phyloP scores from a whole-genome alignment of 2,329 filamentous ascomycete genomes.

The Aureobasidium sp. region DNA sequence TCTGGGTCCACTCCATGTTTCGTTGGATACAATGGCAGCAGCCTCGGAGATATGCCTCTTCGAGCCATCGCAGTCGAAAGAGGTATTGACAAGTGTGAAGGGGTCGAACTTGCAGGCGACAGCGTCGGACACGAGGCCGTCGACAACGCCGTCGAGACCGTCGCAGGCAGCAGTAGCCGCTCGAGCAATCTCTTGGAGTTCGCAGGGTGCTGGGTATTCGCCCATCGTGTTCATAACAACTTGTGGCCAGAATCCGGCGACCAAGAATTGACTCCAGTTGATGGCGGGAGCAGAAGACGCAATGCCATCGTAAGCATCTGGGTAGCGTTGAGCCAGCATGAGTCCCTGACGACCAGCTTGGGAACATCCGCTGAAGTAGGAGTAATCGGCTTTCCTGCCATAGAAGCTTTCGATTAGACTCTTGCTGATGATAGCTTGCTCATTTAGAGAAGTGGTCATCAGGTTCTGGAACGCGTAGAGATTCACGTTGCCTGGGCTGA shows the following conservation, averaged over 20 bases:
- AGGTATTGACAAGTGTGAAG: conserved; percentile 50
- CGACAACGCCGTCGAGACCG: conserved; percentile 58
- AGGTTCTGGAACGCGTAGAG: too few species aligned
- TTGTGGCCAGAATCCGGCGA: conserved; percentile 46
- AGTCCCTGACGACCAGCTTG: conserved; percentile 58
- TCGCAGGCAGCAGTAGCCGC: conserved; percentile 62
- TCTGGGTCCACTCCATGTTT: too few species aligned
- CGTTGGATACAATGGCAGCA: too few species aligned
- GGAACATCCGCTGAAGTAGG: conserved; percentile 62
- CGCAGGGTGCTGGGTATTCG: conserved; percentile 51
- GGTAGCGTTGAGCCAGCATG: conserved; percentile 59
- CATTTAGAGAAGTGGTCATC: too few species aligned
- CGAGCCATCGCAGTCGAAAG: conserved; percentile 49
- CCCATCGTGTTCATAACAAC: conserved; percentile 44
- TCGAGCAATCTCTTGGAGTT: conserved; percentile 59
- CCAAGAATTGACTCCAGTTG: conserved; percentile 52
- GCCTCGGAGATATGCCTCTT: too few species aligned
- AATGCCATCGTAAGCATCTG: conserved; percentile 53
- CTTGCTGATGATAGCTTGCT: too few species aligned
- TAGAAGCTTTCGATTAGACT: too few species aligned
- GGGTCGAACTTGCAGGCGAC: conserved; percentile 54
- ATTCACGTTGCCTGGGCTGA: too few species aligned
- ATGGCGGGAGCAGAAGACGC: conserved; percentile 55
- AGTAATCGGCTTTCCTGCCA: too few species aligned
- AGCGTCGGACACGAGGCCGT: conserved; percentile 60